A percentile compares a stretch with the other conserved stretches of the same genome.
Conservation (phyloP, 2,329 filamentous ascomycete species). For the Pyrenophora graminea region DNA sequence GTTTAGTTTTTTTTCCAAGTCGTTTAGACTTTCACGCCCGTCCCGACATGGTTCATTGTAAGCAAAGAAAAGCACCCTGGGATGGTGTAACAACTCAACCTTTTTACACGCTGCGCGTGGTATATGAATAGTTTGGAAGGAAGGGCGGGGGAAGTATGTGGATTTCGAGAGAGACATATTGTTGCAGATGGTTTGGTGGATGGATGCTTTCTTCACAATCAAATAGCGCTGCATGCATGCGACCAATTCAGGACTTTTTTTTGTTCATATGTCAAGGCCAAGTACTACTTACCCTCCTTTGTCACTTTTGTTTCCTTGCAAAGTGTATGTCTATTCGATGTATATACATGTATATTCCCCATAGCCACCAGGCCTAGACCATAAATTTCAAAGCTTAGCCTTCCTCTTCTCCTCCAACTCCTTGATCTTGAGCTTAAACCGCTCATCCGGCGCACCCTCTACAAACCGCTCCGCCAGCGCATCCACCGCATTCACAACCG, state of each 20-base stretch:
- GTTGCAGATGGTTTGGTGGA: background rate
- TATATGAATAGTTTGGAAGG: constrained; percentile 7
- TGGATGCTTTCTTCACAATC: background rate
- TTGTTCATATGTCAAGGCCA: background rate
- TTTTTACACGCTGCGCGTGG: constrained; percentile 20
- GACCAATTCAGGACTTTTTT: background rate
- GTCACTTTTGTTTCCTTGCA: no score
- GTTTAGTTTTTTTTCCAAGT: constrained; percentile 9
- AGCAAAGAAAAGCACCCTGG: constrained; percentile 2
- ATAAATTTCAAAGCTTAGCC: constrained; percentile 35
- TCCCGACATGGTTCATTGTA: constrained; percentile 12
- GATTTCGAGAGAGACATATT: background rate
- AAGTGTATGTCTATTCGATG: no score
- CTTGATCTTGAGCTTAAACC: constrained; percentile 51
- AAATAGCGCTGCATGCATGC: background rate
- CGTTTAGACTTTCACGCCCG: constrained; percentile 18
- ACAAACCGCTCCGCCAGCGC: constrained; percentile 56
- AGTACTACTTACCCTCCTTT: background rate
- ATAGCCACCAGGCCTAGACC: background rate
- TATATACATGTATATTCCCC: no score
- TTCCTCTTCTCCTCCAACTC: constrained; percentile 43
- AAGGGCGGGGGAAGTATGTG: background rate
- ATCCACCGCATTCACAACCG: constrained; percentile 54
- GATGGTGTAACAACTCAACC: background rate
- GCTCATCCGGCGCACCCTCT: constrained; percentile 51